phyloP scores from a whole-genome alignment of 192 early-diverging fungal species.

The Backusella psychrophila region DNA sequence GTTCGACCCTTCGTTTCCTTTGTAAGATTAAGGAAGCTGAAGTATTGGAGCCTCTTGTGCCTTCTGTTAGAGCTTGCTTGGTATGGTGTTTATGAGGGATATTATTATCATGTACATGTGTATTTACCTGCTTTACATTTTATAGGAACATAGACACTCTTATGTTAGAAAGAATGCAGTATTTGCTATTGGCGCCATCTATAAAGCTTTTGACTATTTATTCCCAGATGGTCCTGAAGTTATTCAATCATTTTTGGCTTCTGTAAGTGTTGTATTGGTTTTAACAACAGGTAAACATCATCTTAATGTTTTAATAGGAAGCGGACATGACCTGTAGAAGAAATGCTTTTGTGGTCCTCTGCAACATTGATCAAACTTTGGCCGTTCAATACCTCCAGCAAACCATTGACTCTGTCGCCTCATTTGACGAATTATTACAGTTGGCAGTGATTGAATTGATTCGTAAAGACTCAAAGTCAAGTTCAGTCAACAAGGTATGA shows the following conservation, averaged over 20 bases:
- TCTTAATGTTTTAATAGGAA: constrained; percentile 54
- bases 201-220: constrained; percentile 85
- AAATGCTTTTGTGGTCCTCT: constrained; percentile 93
- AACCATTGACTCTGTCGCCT: constrained; percentile 67
- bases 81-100: constrained; percentile 31
- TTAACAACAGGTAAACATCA: background rate
- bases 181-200: constrained; percentile 87
- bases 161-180: constrained; percentile 99
- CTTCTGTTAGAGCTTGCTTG: constrained; percentile 84
- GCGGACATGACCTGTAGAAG: constrained; percentile 89
- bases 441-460: constrained; percentile 93
- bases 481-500: constrained; percentile 77
- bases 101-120: background rate
- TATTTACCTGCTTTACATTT: constrained; percentile 5
- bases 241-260: constrained; percentile 64
- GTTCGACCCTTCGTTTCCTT: constrained; percentile 88
- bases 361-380: constrained; percentile 67
- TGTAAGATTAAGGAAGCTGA: constrained; percentile 96
- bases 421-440: constrained; percentile 92
- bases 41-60: constrained; percentile 91
- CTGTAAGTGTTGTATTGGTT: constrained; percentile 30
- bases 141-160: constrained; percentile 89
- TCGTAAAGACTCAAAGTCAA: constrained; percentile 83
- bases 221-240: constrained; percentile 95
- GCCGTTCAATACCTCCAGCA: constrained; percentile 87